Evolutionary conservation across 208 protist genomes (phyloP).

Genomic region (Angomonas deanei): DNA sequence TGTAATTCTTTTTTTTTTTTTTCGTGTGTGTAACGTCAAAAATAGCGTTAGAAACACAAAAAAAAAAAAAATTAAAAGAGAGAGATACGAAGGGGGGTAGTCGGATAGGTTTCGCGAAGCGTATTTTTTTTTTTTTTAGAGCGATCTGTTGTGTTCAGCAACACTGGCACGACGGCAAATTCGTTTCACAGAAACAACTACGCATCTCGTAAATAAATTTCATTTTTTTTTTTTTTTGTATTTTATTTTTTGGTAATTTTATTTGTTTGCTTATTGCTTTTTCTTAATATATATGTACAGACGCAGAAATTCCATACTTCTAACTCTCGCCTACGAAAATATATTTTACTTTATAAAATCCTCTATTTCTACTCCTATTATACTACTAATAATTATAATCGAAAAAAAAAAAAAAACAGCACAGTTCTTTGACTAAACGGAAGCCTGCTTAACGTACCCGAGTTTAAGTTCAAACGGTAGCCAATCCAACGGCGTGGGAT

Average conservation of each 20-base stretch:
- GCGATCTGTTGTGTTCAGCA: too few relatives aligned
- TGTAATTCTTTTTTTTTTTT: too few relatives aligned
- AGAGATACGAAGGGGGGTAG: background rate
- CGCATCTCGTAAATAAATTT: background rate
- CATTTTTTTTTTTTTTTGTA: background rate
- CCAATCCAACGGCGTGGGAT: constrained; percentile 87
- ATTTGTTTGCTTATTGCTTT: background rate
- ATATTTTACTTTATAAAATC: background rate
- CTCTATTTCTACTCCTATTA: background rate
- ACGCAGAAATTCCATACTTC: too few relatives aligned
- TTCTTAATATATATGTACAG: background rate
- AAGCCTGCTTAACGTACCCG: constrained; percentile 85
- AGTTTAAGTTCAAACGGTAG: constrained; percentile 88
- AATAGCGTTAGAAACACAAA: too few relatives aligned
- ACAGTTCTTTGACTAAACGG: constrained; percentile 43
- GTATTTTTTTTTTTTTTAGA: too few relatives aligned
- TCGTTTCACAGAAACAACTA: too few relatives aligned
- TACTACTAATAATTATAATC: background rate
- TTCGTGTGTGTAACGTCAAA: too few relatives aligned
- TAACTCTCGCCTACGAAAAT: too few relatives aligned
- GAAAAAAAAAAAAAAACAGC: constrained; percentile 5
- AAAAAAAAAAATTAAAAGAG: constrained; percentile 8
- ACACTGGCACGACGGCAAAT: too few relatives aligned
- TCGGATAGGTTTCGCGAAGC: too few relatives aligned
- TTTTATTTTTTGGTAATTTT: background rate